These are phyloP conservation scores for Atkinsonella texensis DNA, from an alignment of 2,329 filamentous ascomycete species.

Conservation along the genomic window DNA sequence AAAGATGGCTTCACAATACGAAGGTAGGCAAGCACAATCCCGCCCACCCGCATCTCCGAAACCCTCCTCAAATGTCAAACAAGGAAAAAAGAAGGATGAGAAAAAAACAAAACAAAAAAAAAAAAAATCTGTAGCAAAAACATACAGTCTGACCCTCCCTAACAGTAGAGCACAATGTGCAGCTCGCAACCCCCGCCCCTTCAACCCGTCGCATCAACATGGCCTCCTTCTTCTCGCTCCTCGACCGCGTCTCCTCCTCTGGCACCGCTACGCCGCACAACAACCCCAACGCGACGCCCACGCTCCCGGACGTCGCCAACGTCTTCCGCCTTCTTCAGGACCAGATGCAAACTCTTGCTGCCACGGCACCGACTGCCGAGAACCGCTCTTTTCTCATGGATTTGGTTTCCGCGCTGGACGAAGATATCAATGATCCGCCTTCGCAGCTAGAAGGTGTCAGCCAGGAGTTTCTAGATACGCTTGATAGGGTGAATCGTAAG, in stretches of 20 bases:
- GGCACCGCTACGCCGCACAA: conserved; percentile 26
- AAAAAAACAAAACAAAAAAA: neutral
- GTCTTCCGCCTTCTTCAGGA: conserved; percentile 48
- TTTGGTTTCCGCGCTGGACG: conserved; percentile 36
- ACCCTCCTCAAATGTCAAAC: neutral
- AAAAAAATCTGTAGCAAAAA: neutral
- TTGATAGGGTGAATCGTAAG: conserved; percentile 46
- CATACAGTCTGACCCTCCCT: conserved; percentile 1
- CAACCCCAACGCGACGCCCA: conserved; percentile 48
- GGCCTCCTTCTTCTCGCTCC: conserved; percentile 48
- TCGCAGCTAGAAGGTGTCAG: conserved; percentile 39
- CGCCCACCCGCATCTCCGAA: neutral
- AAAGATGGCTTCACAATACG: conserved; percentile 47
- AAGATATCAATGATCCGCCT: conserved; percentile 40
- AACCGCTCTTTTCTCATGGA: conserved; percentile 38
- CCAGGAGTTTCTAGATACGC: conserved; percentile 45
- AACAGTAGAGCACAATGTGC: conserved; percentile 53
- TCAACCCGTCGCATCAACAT: conserved; percentile 47
- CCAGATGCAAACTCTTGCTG: conserved; percentile 41
- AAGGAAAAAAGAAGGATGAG: too few relatives aligned
- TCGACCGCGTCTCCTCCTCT: conserved; percentile 36
- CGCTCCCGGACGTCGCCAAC: conserved; percentile 44
- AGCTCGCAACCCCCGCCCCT: conserved; percentile 26
- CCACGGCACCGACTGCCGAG: conserved; percentile 33
- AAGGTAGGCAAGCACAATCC: conserved; percentile 22